Conservation (phyloP, 495 filamentous ascomycete genomes). For the Apiosordaria backusii region DNA sequence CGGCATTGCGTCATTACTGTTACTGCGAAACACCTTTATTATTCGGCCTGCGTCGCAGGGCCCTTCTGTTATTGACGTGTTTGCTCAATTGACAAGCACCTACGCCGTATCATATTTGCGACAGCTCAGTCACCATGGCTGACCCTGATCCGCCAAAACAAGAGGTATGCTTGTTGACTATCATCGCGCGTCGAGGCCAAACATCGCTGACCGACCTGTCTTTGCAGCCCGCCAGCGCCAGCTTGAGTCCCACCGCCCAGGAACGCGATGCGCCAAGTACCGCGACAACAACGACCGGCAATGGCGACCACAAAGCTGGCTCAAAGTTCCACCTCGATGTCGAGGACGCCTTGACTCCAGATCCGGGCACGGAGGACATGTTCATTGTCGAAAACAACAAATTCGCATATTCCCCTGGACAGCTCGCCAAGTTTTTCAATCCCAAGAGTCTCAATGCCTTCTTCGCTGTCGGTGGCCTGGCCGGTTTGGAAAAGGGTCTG, state of each 20-base stretch:
- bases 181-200: neutral
- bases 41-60: neutral
- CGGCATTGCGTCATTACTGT: neutral
- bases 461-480: slow-evolving; percentile 63
- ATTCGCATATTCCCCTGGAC: slow-evolving; percentile 66
- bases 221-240: neutral
- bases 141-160: neutral
- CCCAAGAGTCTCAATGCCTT: slow-evolving; percentile 70
- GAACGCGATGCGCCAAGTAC: neutral
- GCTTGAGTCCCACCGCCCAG: neutral
- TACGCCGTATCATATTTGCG: neutral
- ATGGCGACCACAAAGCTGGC: neutral
- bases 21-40: neutral
- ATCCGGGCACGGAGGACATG: slow-evolving; percentile 60
- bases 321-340: slow-evolving; percentile 36
- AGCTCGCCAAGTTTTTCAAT: slow-evolving; percentile 68
- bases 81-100: neutral
- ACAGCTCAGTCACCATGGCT: neutral
- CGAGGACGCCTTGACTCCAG: slow-evolving; percentile 57
- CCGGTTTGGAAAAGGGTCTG: slow-evolving; percentile 63
- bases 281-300: slow-evolving; percentile 2
- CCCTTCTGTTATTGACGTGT: neutral
- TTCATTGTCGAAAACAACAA: slow-evolving; percentile 60
- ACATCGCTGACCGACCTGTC: neutral
- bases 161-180: neutral